Base-by-base conservation (phyloP, 2,329 filamentous ascomycete species). In the Trichoderma sp. region DNA sequence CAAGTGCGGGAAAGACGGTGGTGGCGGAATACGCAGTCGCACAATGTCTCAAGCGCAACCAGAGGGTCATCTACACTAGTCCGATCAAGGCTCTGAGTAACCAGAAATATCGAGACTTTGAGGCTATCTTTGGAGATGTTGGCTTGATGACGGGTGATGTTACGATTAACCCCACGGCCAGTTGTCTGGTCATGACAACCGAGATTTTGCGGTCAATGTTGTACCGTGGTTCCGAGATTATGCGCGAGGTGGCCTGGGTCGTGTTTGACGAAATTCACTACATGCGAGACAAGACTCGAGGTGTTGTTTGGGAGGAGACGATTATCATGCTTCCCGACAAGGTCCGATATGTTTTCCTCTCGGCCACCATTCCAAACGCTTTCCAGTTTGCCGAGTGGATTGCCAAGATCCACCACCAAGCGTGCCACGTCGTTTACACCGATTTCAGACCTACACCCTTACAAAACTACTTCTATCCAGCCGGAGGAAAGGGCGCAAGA, bases 381-480 rank as follows among this genome's bases (percentile, higher is more conserved):
- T 98, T 98, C 89, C 96, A 99, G 81, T 99, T 99, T 78, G 96
- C 96, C 76, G 95, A 99, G 81, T 99, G 96, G 96, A 97, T 99
- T 77, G 94, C 93, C 76, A 98, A 98, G 84, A 98, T 95, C 71
- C 97, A 99, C 81, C 92, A 93, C 75, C 97, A 99, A 79, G 95
- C 96, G 7, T 99, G 96, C 76, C 97, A 99, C 86, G 97, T 99
- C 74, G 96, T 99, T 3, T 99, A 99, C 82, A 99, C 96, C 67
- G 95, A 99, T 83, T 99, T 98, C 86, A 90, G 96, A 79, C 96
- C 96, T 23, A 99, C 96, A 0, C 96, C 96, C 1, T 84, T 99
- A 36, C 96, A 99, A 79, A 96, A 98, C 81, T 99, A 99, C 84
- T 97, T 98, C 83, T 98, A 97, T 83, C 96, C 96, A 0, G 90